These are phyloP conservation scores for Neofusicoccum kwambonambiense DNA, from an alignment of 2,329 filamentous ascomycete species.

Conservation along the genomic window DNA sequence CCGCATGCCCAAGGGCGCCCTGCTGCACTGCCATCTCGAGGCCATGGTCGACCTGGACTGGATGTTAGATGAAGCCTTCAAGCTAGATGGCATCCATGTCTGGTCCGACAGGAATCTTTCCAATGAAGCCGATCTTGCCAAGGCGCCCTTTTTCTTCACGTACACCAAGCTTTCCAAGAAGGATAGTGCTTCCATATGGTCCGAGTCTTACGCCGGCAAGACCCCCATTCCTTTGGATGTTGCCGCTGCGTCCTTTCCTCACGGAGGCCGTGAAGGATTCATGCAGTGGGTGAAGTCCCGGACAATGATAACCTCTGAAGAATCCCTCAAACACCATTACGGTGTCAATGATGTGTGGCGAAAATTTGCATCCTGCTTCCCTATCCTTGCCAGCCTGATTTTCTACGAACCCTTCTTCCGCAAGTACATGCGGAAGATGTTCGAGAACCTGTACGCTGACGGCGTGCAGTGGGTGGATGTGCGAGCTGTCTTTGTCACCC, in stretches of 20 bases:
- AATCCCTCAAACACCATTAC: slow-evolving; percentile 76
- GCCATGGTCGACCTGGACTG: slow-evolving; percentile 88
- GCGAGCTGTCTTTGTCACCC: slow-evolving; percentile 69
- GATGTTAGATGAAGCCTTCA: slow-evolving; percentile 69
- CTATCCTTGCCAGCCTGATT: slow-evolving; percentile 69
- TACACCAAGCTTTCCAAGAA: slow-evolving; percentile 36
- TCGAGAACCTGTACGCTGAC: slow-evolving; percentile 71
- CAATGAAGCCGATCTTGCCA: slow-evolving; percentile 53
- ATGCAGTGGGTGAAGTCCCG: slow-evolving; percentile 72
- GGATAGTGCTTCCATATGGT: slow-evolving; percentile 62
- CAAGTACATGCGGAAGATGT: slow-evolving; percentile 68
- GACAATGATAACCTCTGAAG: slow-evolving; percentile 68
- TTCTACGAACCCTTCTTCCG: slow-evolving; percentile 91
- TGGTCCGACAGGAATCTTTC: slow-evolving; percentile 57
- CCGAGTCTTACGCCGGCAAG: slow-evolving; percentile 57
- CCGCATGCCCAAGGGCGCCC: slow-evolving; percentile 82
- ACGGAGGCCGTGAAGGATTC: slow-evolving; percentile 70
- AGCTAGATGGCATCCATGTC: slow-evolving; percentile 72
- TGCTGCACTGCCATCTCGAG: slow-evolving; percentile 85
- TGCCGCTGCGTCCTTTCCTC: slow-evolving; percentile 73
- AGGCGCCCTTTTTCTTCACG: slow-evolving; percentile 60
- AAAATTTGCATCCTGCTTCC: slow-evolving; percentile 75
- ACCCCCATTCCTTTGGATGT: slow-evolving; percentile 58
- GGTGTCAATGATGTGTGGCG: slow-evolving; percentile 81
- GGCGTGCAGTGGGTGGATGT: slow-evolving; percentile 84